These are phyloP conservation scores for Termitomyces sp. DNA, from an alignment of 768 basidiomycete species.

Conservation along the genomic window DNA sequence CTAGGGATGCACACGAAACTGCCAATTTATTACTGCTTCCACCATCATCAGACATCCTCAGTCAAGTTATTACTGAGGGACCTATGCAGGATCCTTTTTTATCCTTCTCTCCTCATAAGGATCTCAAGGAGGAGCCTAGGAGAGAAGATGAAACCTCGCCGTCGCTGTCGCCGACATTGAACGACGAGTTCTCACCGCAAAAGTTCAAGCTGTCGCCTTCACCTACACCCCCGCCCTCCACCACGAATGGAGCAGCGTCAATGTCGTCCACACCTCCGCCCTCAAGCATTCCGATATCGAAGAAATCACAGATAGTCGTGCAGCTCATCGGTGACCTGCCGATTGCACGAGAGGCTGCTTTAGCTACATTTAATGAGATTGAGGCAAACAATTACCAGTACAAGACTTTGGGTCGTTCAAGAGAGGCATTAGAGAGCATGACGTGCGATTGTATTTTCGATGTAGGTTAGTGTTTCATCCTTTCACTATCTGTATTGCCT, in stretches of 20 bases:
- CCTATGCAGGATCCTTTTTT: conserved; percentile 20
- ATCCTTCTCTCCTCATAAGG: conserved; percentile 21
- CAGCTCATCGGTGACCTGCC: conserved; percentile 84
- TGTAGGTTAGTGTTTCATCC: conserved; percentile 54
- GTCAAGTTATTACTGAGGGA: conserved; percentile 11
- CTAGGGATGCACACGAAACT: conserved; percentile 7
- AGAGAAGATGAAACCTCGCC: conserved; percentile 22
- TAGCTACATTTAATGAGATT: conserved; percentile 69
- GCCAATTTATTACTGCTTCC: conserved; percentile 13
- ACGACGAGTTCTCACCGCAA: conserved; percentile 25
- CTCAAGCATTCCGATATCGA: conserved; percentile 18
- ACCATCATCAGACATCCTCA: conserved; percentile 19
- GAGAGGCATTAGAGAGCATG: conserved; percentile 89
- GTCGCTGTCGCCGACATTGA: conserved; percentile 30
- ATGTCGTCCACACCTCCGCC: conserved; percentile 36
- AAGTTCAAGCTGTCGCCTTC: conserved; percentile 29
- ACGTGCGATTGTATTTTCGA: conserved; percentile 89
- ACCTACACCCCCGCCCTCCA: conserved; percentile 27
- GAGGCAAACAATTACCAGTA: conserved; percentile 81
- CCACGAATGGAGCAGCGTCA: conserved; percentile 26
- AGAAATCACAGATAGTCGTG: conserved; percentile 32
- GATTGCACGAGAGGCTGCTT: conserved; percentile 65
- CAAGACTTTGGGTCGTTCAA: conserved; percentile 78
- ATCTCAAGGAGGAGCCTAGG: conserved; percentile 27
- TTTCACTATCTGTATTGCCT: conserved; percentile 1